These are phyloP conservation scores for Pachyrhizus erosus DNA, from an alignment of 306 rosid species.

Conservation along the genomic window DNA sequence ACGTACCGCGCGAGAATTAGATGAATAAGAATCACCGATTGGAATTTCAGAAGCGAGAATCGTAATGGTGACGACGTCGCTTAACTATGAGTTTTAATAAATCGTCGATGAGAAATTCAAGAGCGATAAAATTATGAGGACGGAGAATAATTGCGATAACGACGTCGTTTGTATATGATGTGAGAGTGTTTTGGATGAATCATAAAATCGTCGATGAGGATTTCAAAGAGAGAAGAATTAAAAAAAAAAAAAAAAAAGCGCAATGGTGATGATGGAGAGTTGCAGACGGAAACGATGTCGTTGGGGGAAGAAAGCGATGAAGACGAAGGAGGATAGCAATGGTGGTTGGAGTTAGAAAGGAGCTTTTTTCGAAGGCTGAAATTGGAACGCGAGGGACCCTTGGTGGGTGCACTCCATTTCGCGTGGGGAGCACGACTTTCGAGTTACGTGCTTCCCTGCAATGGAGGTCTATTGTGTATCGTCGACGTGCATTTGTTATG, in stretches of 20 bases:
- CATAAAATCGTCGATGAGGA: not conserved
- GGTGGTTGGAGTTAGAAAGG: conserved; percentile 21
- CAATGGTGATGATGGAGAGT: not conserved
- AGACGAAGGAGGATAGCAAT: not conserved
- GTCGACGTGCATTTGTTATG: not conserved
- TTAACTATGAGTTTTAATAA: not conserved
- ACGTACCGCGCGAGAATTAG: not conserved
- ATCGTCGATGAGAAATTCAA: not conserved
- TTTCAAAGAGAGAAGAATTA: not conserved
- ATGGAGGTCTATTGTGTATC: not conserved
- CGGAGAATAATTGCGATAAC: not conserved
- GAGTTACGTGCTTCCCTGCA: conserved; percentile 30
- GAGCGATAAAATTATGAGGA: too few relatives aligned
- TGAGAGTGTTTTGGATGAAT: not conserved
- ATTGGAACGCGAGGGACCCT: conserved; percentile 38
- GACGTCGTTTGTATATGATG: not conserved
- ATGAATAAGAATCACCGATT: conserved; percentile 10
- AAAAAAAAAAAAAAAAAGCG: too few relatives aligned
- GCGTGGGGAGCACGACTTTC: conserved; percentile 52
- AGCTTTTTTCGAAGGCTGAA: conserved; percentile 40
- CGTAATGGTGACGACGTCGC: conserved; percentile 20
- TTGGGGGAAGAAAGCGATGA: not conserved
- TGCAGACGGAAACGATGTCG: not conserved
- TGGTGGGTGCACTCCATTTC: conserved; percentile 39
- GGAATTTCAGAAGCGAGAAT: not conserved